Conservation (phyloP, 1,284 basidiomycete genomes). For the Ustilago curta region DNA sequence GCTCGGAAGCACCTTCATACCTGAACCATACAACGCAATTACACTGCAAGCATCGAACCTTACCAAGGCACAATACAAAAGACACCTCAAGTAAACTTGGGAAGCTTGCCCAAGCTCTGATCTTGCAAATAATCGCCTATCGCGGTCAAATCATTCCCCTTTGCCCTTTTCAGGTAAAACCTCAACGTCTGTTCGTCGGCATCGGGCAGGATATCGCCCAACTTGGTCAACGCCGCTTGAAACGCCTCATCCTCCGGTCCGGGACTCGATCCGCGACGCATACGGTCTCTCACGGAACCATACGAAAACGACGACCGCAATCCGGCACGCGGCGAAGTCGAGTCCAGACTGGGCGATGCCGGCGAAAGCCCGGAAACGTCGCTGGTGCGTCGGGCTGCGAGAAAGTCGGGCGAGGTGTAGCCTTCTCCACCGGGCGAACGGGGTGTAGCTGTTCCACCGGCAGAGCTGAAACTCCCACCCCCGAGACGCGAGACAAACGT, state of each 20-base stretch:
- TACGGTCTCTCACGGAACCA: conserved; percentile 35
- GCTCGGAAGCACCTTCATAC: too few species aligned
- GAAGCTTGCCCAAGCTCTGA: conserved; percentile 47
- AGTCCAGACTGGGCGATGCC: conserved; percentile 2
- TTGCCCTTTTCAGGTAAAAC: conserved; percentile 54
- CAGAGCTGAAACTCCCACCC: conserved; percentile 19
- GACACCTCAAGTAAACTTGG: conserved; percentile 6
- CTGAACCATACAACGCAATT: too few species aligned
- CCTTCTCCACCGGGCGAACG: conserved; percentile 22
- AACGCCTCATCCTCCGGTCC: conserved; percentile 32
- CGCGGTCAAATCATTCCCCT: conserved; percentile 57
- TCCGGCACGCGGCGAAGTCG: conserved; percentile 5
- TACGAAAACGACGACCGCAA: conserved; percentile 38
- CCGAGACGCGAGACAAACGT: conserved; percentile 40
- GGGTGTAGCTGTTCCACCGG: not conserved
- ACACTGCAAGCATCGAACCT: too few species aligned
- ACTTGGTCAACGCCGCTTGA: conserved; percentile 41
- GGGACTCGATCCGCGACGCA: conserved; percentile 22
- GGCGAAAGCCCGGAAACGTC: conserved; percentile 16
- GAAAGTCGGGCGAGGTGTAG: conserved; percentile 22
- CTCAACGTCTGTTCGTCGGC: conserved; percentile 49
- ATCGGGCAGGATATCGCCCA: conserved; percentile 61
- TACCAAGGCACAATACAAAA: too few species aligned
- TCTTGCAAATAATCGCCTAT: conserved; percentile 63
- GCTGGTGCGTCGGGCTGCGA: conserved; percentile 16